Percentiles rank a stretch among this genome's conserved stretches.
These are phyloP conservation scores for Stellera chamaejasme DNA, from an alignment of 345 rosid species.

Conservation along the genomic window DNA sequence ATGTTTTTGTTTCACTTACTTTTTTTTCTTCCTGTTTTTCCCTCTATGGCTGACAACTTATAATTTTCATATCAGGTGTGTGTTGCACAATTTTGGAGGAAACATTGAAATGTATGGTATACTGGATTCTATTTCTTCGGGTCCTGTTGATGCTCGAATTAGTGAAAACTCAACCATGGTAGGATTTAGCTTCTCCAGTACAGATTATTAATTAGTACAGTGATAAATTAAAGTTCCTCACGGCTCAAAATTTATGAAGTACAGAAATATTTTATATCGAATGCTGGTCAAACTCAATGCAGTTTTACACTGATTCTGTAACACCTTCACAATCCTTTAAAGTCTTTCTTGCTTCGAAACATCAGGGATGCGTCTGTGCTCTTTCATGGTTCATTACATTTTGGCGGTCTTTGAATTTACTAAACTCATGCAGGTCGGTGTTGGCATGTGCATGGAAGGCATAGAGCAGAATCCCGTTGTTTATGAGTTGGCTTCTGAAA, in stretches of 20 bases:
- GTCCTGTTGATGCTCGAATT: constrained; percentile 71
- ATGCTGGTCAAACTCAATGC: too few relatives aligned
- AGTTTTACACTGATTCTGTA: too few relatives aligned
- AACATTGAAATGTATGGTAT: constrained; percentile 88
- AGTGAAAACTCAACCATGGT: constrained; percentile 92
- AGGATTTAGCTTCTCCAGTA: constrained; percentile 10
- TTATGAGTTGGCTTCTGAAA: constrained; percentile 87
- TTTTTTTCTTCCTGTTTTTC: not conserved
- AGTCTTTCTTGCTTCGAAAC: too few relatives aligned
- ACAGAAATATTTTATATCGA: too few relatives aligned
- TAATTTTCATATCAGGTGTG: constrained; percentile 49
- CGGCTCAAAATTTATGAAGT: too few relatives aligned
- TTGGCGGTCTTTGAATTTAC: not conserved
- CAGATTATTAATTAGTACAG: not conserved
- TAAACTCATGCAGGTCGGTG: constrained; percentile 65
- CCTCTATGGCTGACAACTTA: not conserved
- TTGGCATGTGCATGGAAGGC: constrained; percentile 98
- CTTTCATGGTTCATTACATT: too few relatives aligned
- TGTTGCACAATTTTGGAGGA: constrained; percentile 94
- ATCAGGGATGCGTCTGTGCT: too few relatives aligned
- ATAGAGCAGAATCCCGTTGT: constrained; percentile 95
- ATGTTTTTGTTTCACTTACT: not conserved
- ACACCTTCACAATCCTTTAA: too few relatives aligned
- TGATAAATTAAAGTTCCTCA: too few relatives aligned
- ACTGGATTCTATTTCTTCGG: constrained; percentile 72